Base-by-base conservation (phyloP, 23 red algal species). In the Agarophyton chilense region DNA sequence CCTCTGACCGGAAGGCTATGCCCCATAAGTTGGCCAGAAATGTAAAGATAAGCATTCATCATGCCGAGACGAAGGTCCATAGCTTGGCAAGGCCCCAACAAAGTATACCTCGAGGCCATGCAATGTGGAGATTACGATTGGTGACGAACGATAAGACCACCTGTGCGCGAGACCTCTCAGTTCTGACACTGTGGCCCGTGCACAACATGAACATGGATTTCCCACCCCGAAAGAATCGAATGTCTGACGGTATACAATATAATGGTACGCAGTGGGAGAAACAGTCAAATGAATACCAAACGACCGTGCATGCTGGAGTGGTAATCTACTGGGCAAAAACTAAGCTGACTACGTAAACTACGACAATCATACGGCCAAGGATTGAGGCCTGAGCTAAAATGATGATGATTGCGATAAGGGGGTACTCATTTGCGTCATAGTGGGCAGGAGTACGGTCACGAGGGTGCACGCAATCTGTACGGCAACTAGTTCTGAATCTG, bases 1-100 rank as follows among this genome's bases (percentile, higher is more conserved):
- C 68, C 68, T 74, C 68, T 74, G 68, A 74, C 68, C 68, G 68
- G 68, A 49, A 49, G 68, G 68, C 13, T 74, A 74, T 74, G 68
- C 43, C 68, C 68, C 68, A 16, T 19, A 46, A 49, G 36, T 5
- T 49, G 32, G 40, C 0, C 68, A 16, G 24, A 65, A 65, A 36
- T 1, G 14, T 12, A 65, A 18, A 36, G 29, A 65, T 11, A 31
- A 36, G 60, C 60, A 65, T 43, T 74, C 68, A 49, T 33, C 19
- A 0, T 3, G 19, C 39, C 41, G 3, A 25, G 40, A 21, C 43
- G 68, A 46, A 74, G 40, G 38, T 49, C 68, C 43, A 49, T 49
- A 74, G 68, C 68, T 74, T 74, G 68, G 32, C 68, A 49, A 43
- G 43, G 68, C 68, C 68, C 68, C 68, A 74, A 74, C 25, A 74